phyloP scores from a whole-genome alignment of 768 basidiomycete species.

The Trametes coccinea region DNA sequence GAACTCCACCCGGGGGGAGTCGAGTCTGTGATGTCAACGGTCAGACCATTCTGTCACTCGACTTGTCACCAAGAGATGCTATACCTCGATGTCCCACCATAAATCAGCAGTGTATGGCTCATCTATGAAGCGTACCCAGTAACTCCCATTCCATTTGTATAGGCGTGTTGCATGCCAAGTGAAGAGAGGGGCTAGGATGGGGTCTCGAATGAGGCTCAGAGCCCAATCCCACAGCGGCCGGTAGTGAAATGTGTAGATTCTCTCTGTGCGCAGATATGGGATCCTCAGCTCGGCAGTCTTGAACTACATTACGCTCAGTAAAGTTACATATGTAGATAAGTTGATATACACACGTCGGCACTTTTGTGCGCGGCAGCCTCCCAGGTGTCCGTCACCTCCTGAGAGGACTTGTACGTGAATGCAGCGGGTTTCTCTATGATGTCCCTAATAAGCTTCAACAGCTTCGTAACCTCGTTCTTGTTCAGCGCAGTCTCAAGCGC shows the following conservation, averaged over 20 bases:
- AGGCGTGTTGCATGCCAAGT: slow-evolving; percentile 36
- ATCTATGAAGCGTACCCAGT: slow-evolving; percentile 33
- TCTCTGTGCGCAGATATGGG: slow-evolving; percentile 17
- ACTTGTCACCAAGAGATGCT: background rate
- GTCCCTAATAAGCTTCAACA: slow-evolving; percentile 26
- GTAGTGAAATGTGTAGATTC: slow-evolving; percentile 25
- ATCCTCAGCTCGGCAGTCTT: background rate
- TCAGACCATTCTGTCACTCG: background rate
- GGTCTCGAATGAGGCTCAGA: slow-evolving; percentile 31
- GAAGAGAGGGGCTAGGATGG: slow-evolving; percentile 25
- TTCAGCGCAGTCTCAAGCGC: slow-evolving; percentile 27
- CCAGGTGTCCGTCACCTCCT: slow-evolving; percentile 28
- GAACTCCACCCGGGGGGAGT: slow-evolving; percentile 14
- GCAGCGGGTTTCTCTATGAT: background rate
- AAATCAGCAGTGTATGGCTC: slow-evolving; percentile 41
- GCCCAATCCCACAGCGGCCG: slow-evolving; percentile 33
- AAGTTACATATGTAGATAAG: slow-evolving; percentile 1
- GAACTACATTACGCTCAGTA: background rate
- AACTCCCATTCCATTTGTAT: slow-evolving; percentile 31
- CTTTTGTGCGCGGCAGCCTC: background rate
- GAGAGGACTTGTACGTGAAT: slow-evolving; percentile 24
- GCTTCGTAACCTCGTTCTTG: slow-evolving; percentile 16
- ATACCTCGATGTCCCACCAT: slow-evolving; percentile 42
- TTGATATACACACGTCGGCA: slow-evolving; percentile 14
- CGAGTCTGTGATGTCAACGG: background rate